Percentiles rank a stretch among this genome's conserved stretches.
phyloP scores from a whole-genome alignment of 1,284 basidiomycete genomes.

The Stygiomarasmius scandens region DNA sequence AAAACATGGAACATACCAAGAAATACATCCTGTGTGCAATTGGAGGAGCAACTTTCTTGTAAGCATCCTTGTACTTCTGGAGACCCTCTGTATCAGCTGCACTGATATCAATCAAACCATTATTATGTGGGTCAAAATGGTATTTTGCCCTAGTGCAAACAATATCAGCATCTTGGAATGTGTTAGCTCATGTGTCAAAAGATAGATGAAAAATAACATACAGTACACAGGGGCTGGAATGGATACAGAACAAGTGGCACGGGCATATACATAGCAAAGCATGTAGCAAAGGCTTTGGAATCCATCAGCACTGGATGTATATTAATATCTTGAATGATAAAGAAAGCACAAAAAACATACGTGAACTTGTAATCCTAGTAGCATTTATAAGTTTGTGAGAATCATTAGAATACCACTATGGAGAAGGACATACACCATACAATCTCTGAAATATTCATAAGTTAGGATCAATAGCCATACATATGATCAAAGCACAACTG shows the following conservation, averaged over 20 bases:
- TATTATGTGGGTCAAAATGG: conserved; percentile 35
- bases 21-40: too few species aligned
- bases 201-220: conserved; percentile 36
- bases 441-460: conserved; percentile 50
- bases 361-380: conserved; percentile 35
- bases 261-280: conserved; percentile 79
- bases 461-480: conserved; percentile 68
- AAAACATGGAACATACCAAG: too few species aligned
- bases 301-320: conserved; percentile 54
- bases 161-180: conserved; percentile 39
- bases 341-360: conserved; percentile 23
- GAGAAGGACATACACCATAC: conserved; percentile 35
- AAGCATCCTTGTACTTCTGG: too few species aligned
- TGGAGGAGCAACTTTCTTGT: too few species aligned
- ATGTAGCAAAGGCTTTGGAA: conserved; percentile 73
- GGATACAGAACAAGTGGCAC: conserved; percentile 80
- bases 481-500: conserved; percentile 58
- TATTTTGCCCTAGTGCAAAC: conserved; percentile 44
- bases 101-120: too few species aligned
- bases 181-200: background rate
- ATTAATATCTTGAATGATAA: background rate
- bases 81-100: too few species aligned
- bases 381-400: conserved; percentile 8
- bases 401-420: background rate
- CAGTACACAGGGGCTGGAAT: conserved; percentile 85